These are phyloP conservation scores for Shiraia sp. DNA, from an alignment of 2,329 filamentous ascomycete genomes.

Conservation along the genomic window DNA sequence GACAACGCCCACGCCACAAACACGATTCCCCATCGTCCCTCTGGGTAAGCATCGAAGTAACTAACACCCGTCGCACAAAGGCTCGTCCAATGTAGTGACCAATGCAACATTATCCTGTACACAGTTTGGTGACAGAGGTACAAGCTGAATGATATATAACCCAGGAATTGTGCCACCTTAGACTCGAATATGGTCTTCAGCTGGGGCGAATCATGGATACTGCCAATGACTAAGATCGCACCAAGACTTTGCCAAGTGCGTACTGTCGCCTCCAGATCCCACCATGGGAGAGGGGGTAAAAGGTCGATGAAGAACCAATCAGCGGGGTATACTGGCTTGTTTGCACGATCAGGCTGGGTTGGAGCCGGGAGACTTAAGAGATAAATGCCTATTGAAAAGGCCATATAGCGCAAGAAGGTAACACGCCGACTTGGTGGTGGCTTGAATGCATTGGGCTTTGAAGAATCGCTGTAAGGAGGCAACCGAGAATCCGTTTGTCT, in stretches of 20 bases:
- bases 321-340: not conserved
- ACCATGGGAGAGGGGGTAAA: constrained; percentile 3
- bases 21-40: not conserved
- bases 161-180: constrained; percentile 1
- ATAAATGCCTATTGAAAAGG: not conserved
- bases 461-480: not conserved
- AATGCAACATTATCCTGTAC: not conserved
- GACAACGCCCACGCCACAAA: not conserved
- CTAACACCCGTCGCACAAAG: not conserved
- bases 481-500: not conserved
- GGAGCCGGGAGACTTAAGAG: not conserved
- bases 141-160: constrained; percentile 3
- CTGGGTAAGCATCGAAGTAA: not conserved
- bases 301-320: constrained; percentile 2
- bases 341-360: not conserved
- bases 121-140: constrained; percentile 6
- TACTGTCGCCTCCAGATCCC: constrained; percentile 1
- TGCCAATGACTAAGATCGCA: constrained; percentile 3
- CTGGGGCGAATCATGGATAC: constrained; percentile 1
- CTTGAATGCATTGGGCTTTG: too few relatives aligned
- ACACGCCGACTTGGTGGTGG: too few relatives aligned
- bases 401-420: not conserved
- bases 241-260: constrained; percentile 7
- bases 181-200: constrained; percentile 1
- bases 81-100: constrained; percentile 1